phyloP scores from a whole-genome alignment of 805 yeast genomes.

The Lipomyces yamanashiensis region DNA sequence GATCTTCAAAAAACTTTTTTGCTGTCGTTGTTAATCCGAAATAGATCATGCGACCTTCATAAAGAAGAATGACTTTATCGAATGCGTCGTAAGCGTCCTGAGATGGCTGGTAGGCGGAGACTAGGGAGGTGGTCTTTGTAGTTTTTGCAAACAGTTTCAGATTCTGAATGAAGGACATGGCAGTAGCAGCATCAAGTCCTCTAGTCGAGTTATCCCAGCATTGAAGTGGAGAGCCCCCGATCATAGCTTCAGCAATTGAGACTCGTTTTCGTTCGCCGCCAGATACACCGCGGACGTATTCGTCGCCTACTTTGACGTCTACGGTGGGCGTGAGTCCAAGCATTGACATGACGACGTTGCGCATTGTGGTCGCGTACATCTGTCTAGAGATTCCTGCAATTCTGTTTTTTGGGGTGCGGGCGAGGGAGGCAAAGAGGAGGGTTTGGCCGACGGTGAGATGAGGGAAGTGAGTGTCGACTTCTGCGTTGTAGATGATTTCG shows the following conservation, averaged over 20 bases:
- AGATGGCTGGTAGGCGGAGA: conserved; percentile 66
- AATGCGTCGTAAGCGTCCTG: conserved; percentile 60
- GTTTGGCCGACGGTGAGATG: conserved; percentile 65
- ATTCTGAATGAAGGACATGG: conserved; percentile 64
- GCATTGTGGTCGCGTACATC: conserved; percentile 53
- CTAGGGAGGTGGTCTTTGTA: conserved; percentile 56
- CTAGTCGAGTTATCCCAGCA: conserved; percentile 74
- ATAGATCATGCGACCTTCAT: conserved; percentile 61
- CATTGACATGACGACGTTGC: conserved; percentile 57
- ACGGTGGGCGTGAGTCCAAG: conserved; percentile 50
- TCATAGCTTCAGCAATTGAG: conserved; percentile 57
- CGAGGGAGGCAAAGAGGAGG: conserved; percentile 56
- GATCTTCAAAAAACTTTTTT: conserved; percentile 53
- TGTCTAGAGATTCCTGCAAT: conserved; percentile 58
- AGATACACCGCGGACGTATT: conserved; percentile 60
- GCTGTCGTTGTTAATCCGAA: conserved; percentile 56
- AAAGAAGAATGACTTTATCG: conserved; percentile 58
- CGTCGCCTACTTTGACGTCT: conserved; percentile 53
- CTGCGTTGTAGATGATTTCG: conserved; percentile 68
- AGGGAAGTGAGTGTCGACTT: conserved; percentile 65
- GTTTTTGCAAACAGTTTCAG: conserved; percentile 60
- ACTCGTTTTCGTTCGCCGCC: conserved; percentile 65
- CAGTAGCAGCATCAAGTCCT: conserved; percentile 74
- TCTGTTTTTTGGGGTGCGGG: conserved; percentile 63
- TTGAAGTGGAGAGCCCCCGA: conserved; percentile 54